Base-by-base conservation (phyloP, 805 yeast genomes). In the Scheffersomyces ergatensis region DNA sequence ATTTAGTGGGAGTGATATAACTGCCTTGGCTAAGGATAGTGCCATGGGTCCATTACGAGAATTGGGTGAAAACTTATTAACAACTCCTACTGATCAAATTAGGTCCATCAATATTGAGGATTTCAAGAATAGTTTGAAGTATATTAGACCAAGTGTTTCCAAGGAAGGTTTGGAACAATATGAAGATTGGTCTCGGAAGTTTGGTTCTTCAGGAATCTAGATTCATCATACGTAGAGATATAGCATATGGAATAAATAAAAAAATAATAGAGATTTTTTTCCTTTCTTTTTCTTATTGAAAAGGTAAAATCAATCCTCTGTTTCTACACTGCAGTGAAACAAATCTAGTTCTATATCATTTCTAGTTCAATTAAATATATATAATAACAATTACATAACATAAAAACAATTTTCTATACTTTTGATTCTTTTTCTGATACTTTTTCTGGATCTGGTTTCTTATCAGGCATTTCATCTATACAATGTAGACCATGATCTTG, bases 11-110 rank as follows among this genome's bases (percentile, higher is more conserved):
- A 83, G 93, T 49, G 99, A 92, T 63, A 76, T 92, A 33, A 89
- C 97, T 0, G 90, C 96, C 1, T 63, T 92, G 45, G 96, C 97
- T 1, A 93, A 90, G 62, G 97, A 92, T 60, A 95, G 97, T 2
- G 97, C 99, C 1, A 90, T 92, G 97, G 97, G 97, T 1, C 98
- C 99, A 1, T 68, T 93, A 27, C 74, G 99, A 47, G 84, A 89
- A 31, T 66, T 92, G 18, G 97, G 98, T 2, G 97, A 92, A 44
- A 81, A 83, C 34, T 74, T 92, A 40, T 70, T 92, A 47, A 61
- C 68, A 56, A 77, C 82, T 1, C 74, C 87, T 2, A 81, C 88
- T 26, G 87, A 84, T 40, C 80, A 80, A 44, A 89, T 92, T 40
- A 69, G 98, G 39, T 83, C 96, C 0, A 78, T 93, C 38, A 70